Evolutionary conservation across 1,284 basidiomycete genomes (phyloP), one percentile per base, ranked within the genome.

Genomic region (Marasmius sp.): DNA sequence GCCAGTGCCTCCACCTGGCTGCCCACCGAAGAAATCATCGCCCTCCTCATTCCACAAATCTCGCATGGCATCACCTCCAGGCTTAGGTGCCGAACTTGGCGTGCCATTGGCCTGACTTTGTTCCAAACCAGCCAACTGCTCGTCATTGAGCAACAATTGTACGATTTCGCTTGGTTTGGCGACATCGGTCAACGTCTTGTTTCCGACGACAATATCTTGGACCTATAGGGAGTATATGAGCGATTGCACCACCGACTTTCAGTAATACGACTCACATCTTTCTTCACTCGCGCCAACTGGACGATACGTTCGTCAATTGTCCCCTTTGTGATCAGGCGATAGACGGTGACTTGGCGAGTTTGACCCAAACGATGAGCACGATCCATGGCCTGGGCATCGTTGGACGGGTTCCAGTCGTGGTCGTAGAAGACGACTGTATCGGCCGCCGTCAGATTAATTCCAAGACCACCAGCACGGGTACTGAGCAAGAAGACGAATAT

Each of bases 351-450:
- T 79, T 99, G 97, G 65, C 95, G 93, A 11, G 96, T 99, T 78
- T 99, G 97, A 41, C 97, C 97, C 12, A 99, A 85, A 71, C 97
- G 94, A 80, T 99, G 97, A 18, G 97, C 97, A 70, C 97, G 93
- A 73, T 99, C 97, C 97, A 99, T 99, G 11, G 97, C 97, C 76
- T 99, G 97, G 47, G 95, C 94, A 74, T 99, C 97, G 73, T 99
- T 99, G 34, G 94, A 97, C 14, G 96, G 97, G 75, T 99, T 99
- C 97, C 97, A 99, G 72, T 99, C 97, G 71, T 97, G 95, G 74
- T 99, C 97, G 74, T 98, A 98, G 77, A 99, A 99, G 61, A 99
- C 81, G 66, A 99, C 97, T 1, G 97, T 98, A 72, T 98, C 95
- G 3, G 97, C 97, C 2, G 97, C 97, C 1, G 97, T 99, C 60